Evolutionary conservation across 352 stramenopile species (phyloP), one percentile per base, ranked within the genome.

Genomic region (Phytopythium litorale): DNA sequence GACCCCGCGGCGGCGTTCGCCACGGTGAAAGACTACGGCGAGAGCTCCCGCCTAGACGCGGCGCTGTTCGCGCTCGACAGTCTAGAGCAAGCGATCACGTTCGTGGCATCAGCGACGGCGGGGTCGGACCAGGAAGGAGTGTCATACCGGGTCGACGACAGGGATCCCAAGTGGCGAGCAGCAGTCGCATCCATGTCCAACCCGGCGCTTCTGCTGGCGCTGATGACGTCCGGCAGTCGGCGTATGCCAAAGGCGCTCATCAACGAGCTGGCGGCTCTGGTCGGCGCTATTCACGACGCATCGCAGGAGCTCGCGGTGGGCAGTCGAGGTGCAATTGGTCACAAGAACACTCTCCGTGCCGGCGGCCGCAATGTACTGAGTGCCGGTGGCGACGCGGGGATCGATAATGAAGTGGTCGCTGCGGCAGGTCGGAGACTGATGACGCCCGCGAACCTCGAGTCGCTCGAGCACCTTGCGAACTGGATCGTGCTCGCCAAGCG

Each of bases 401-500:
- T 43, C 32, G n/a, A 58, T 35, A 58, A 21, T 3, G 33, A 35
- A 1, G 33, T 46, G 33, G 7, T 49, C 3, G 21, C 21, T 3
- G 21, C 13, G 38, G 55, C 55, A 12, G 55, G 21, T 37, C 45
- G 40, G 51, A 71, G 62, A 56, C 71, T 46, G 45, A 67, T 66
- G 53, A 88, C 60, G 60, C 60, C 71, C 61, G 77, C 85, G 7
- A 96, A 92, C 58, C 55, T 94, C n/a, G 85, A 94, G 48, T 73
- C 75, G 40, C 66, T 92, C 28, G 73, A 85, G 16, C 79, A 93
- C 64, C 67, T 96, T 28, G 79, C 80, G 19, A 92, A 92, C 57
- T 94, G 85, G 85, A 80, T 92, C 16, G 58, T 92, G 25, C 64
- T 94, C 11, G 83, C 81, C 19, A 90, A 89, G 56, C 83, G 83